phyloP scores from a whole-genome alignment of 2,329 filamentous ascomycete species.

The Cladosporium cucumerinum region DNA sequence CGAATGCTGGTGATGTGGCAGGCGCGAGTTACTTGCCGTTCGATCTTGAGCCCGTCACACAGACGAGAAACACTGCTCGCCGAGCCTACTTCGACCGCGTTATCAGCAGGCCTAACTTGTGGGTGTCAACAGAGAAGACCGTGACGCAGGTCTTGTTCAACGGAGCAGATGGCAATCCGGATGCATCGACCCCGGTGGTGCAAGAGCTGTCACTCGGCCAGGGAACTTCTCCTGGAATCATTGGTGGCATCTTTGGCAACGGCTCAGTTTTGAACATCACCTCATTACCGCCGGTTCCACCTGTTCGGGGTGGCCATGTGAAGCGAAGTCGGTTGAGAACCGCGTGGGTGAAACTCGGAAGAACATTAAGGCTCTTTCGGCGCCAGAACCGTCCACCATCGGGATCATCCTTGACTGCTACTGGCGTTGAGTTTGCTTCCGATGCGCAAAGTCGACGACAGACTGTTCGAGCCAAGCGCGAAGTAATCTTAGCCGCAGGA shows the following conservation, averaged over 20 bases:
- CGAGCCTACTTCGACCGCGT: slow-evolving; percentile 40
- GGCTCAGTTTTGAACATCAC: slow-evolving; percentile 18
- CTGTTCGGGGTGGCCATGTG: background rate
- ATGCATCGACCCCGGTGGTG: slow-evolving; percentile 17
- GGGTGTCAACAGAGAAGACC: slow-evolving; percentile 36
- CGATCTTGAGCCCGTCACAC: slow-evolving; percentile 35
- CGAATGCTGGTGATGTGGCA: slow-evolving; percentile 36
- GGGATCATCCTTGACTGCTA: slow-evolving; percentile 16
- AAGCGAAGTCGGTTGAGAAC: background rate
- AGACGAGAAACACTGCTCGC: slow-evolving; percentile 42
- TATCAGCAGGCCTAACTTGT: slow-evolving; percentile 35
- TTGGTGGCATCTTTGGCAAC: slow-evolving; percentile 22
- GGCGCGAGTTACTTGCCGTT: slow-evolving; percentile 40
- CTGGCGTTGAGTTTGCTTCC: slow-evolving; percentile 26
- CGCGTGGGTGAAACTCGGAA: background rate
- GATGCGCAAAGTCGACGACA: slow-evolving; percentile 20
- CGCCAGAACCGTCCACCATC: background rate
- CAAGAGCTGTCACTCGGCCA: slow-evolving; percentile 19
- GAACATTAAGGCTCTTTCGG: background rate
- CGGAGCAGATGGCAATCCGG: slow-evolving; percentile 19
- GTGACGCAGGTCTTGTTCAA: slow-evolving; percentile 36
- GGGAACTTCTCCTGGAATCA: slow-evolving; percentile 19
- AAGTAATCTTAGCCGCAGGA: slow-evolving; percentile 32
- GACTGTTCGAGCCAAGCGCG: slow-evolving; percentile 26
- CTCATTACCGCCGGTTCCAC: background rate